These are phyloP conservation scores for Graphilbum sp. DNA, from an alignment of 2,329 filamentous ascomycete genomes.

Conservation along the genomic window DNA sequence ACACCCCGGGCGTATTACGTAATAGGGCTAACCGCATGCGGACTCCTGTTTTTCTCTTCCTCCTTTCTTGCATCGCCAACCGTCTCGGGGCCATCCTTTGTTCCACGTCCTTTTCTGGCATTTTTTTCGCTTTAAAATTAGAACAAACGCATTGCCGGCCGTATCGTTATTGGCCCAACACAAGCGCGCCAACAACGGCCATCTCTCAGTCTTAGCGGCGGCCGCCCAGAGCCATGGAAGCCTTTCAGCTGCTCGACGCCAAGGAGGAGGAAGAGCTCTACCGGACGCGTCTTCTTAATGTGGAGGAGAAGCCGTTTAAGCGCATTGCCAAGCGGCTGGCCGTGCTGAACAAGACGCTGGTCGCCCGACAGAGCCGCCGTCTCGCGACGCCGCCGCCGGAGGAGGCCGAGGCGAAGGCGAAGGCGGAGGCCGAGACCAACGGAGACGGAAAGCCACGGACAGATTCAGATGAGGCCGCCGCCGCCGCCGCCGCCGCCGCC, in stretches of 20 bases:
- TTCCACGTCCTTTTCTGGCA: too few relatives aligned
- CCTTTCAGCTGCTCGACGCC: slow-evolving; percentile 54
- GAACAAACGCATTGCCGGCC: too few relatives aligned
- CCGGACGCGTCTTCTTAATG: slow-evolving; percentile 68
- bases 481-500: slow-evolving; percentile 14
- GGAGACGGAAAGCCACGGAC: slow-evolving; percentile 1
- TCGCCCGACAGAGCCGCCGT: slow-evolving; percentile 27
- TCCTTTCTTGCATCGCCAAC: too few relatives aligned
- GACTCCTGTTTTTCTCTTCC: too few relatives aligned
- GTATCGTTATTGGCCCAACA: too few relatives aligned
- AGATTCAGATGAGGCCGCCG: slow-evolving; percentile 21
- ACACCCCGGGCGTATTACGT: too few relatives aligned
- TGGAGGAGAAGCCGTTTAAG: slow-evolving; percentile 87
- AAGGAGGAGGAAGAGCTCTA: slow-evolving; percentile 72
- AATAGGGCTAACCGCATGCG: too few relatives aligned
- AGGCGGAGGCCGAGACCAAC: slow-evolving; percentile 9
- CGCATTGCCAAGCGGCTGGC: slow-evolving; percentile 71
- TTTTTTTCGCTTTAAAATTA: too few relatives aligned
- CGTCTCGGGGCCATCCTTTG: too few relatives aligned
- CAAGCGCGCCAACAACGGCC: too few relatives aligned
- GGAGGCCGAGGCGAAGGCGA: slow-evolving; percentile 4
- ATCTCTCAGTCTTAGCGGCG: too few relatives aligned
- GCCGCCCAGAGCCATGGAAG: too few relatives aligned
- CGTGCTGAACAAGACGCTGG: slow-evolving; percentile 47
- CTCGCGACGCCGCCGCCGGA: slow-evolving; percentile 54